phyloP scores from a whole-genome alignment of 2,329 filamentous ascomycete species.

The Penicillium sumatraense region DNA sequence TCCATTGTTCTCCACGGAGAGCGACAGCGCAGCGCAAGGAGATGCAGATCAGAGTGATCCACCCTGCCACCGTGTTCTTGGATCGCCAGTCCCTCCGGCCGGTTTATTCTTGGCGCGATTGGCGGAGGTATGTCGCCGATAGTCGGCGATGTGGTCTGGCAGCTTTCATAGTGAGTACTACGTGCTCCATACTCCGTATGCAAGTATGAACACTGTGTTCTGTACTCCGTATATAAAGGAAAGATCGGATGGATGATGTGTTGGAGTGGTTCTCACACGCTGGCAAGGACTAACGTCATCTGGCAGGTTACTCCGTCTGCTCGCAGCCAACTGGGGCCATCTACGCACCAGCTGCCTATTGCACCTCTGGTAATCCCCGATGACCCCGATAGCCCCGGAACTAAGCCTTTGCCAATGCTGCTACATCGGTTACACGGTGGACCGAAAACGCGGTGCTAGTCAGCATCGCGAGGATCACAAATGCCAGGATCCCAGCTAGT shows the following conservation, averaged over 20 bases:
- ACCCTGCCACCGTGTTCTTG: not conserved
- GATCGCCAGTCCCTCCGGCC: not conserved
- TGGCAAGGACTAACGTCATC: not conserved
- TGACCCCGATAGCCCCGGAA: constrained; percentile 6
- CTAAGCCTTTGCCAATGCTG: constrained; percentile 26
- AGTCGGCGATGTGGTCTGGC: not conserved
- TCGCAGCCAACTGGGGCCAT: not conserved
- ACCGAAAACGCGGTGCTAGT: constrained; percentile 6
- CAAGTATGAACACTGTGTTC: not conserved
- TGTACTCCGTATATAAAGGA: not conserved
- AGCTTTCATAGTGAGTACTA: not conserved
- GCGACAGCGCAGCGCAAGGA: not conserved
- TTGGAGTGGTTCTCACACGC: not conserved
- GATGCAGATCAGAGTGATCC: not conserved
- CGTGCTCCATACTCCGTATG: not conserved
- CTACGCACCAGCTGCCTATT: not conserved
- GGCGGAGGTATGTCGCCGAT: not conserved
- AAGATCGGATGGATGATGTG: not conserved
- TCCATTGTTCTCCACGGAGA: constrained; percentile 2
- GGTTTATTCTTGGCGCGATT: not conserved
- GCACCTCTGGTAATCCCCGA: not conserved
- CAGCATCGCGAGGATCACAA: not conserved
- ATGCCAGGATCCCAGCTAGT: not conserved
- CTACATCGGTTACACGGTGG: constrained; percentile 3
- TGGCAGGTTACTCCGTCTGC: not conserved